Percentiles rank a stretch among this genome's conserved stretches.
These are phyloP conservation scores for Kwoniella dendrophila DNA, from an alignment of 768 basidiomycete genomes.

Conservation along the genomic window DNA sequence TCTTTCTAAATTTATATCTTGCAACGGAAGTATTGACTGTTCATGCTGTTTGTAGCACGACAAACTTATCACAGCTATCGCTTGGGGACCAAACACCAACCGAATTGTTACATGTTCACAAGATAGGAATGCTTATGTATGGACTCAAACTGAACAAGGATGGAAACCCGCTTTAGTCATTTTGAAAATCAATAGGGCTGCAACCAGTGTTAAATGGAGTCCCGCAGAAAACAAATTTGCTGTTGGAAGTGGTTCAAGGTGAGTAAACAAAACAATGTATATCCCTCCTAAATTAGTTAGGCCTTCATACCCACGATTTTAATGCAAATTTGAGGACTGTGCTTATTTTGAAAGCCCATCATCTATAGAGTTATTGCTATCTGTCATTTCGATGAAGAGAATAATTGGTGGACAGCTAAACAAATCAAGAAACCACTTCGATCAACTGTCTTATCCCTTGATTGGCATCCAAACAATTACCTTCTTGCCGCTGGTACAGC, in stretches of 20 bases:
- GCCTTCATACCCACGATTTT: not conserved
- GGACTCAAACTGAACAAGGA: constrained; percentile 81
- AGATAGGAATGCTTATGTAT: constrained; percentile 97
- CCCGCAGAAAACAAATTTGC: constrained; percentile 98
- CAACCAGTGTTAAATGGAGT: constrained; percentile 93
- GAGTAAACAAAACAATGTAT: too few relatives aligned
- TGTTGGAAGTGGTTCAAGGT: constrained; percentile 95
- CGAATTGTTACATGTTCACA: constrained; percentile 99
- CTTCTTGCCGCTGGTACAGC: constrained; percentile 95
- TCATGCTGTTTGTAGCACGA: constrained; percentile 70
- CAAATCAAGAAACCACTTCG: constrained; percentile 96
- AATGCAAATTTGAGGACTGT: not conserved
- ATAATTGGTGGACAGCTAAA: constrained; percentile 98
- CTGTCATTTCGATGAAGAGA: constrained; percentile 95
- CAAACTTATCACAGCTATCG: constrained; percentile 94
- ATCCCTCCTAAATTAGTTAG: too few relatives aligned
- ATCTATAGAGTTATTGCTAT: constrained; percentile 79
- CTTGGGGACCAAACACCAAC: constrained; percentile 96
- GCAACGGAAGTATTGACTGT: not conserved
- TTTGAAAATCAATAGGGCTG: constrained; percentile 91
- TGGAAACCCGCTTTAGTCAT: constrained; percentile 99
- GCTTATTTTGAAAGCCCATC: not conserved
- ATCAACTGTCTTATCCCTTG: constrained; percentile 88
- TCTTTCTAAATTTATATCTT: not conserved
- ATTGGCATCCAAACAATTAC: constrained; percentile 99